These are phyloP conservation scores for Neonectria punicea DNA, from an alignment of 2,329 filamentous ascomycete genomes.

Conservation along the genomic window DNA sequence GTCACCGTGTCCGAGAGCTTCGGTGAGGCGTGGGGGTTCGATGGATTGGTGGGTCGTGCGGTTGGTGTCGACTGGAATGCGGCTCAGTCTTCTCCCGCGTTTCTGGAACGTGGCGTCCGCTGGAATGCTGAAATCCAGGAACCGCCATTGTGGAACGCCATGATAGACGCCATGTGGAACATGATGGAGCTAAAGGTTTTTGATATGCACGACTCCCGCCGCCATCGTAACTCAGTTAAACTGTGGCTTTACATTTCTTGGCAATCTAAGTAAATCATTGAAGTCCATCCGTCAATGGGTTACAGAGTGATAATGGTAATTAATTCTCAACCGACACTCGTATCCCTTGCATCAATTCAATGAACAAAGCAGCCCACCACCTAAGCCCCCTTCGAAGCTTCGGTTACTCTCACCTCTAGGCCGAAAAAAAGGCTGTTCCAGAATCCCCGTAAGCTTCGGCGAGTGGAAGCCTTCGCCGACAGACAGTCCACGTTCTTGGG, in stretches of 20 bases:
- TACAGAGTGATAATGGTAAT: neutral
- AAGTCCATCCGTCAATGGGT: too few relatives aligned
- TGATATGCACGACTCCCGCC: neutral
- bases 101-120: constrained; percentile 17
- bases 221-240: neutral
- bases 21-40: constrained; percentile 22
- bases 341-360: neutral
- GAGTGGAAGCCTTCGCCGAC: neutral
- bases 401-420: neutral
- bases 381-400: neutral
- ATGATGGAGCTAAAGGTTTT: neutral
- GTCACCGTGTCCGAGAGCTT: constrained; percentile 6
- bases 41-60: constrained; percentile 6
- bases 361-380: neutral
- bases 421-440: neutral
- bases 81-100: constrained; percentile 13
- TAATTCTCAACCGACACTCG: neutral
- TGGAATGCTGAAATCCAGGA: neutral
- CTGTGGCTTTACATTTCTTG: neutral
- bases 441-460: neutral
- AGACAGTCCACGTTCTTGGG: neutral
- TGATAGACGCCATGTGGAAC: neutral
- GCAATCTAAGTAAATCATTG: neutral
- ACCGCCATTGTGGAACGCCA: neutral
- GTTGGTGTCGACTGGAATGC: neutral